Evolutionary conservation across 441 rosid species (phyloP).

Genomic region (Biscutella auriculata): DNA sequence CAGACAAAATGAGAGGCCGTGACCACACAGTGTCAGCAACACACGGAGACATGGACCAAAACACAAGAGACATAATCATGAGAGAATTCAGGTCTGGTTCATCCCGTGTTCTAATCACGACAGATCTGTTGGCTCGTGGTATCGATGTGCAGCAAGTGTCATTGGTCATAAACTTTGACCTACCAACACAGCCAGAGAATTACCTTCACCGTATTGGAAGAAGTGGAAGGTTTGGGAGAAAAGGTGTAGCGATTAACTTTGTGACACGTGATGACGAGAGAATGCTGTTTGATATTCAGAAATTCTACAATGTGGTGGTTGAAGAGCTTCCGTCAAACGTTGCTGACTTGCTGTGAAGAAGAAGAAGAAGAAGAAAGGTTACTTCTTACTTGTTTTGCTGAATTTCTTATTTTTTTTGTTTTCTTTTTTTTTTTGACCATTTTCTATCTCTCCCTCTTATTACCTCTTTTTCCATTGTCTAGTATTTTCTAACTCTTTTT

Average conservation of each 20-base stretch:
- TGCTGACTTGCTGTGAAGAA: slow-evolving; percentile 27
- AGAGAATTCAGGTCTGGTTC: slow-evolving; percentile 32
- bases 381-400: too few relatives aligned
- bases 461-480: too few relatives aligned
- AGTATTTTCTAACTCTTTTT: too few relatives aligned
- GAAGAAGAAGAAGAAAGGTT: too few relatives aligned
- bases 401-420: too few relatives aligned
- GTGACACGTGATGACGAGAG: slow-evolving; percentile 26
- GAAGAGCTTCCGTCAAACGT: slow-evolving; percentile 34
- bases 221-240: slow-evolving; percentile 32
- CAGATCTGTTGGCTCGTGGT: slow-evolving; percentile 31
- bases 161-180: slow-evolving; percentile 24
- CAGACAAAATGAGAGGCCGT: slow-evolving; percentile 29
- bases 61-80: slow-evolving; percentile 30
- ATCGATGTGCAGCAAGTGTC: slow-evolving; percentile 31
- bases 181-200: slow-evolving; percentile 30
- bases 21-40: slow-evolving; percentile 28
- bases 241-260: slow-evolving; percentile 28
- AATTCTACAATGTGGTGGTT: slow-evolving; percentile 44
- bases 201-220: slow-evolving; percentile 32
- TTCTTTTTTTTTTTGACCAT: too few relatives aligned
- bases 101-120: slow-evolving; percentile 27
- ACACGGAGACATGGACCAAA: slow-evolving; percentile 34
- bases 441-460: too few relatives aligned
- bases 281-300: slow-evolving; percentile 47